Evolutionary conservation across 2,329 filamentous ascomycete genomes (phyloP).

Genomic region (Dactylellina cionopaga): DNA sequence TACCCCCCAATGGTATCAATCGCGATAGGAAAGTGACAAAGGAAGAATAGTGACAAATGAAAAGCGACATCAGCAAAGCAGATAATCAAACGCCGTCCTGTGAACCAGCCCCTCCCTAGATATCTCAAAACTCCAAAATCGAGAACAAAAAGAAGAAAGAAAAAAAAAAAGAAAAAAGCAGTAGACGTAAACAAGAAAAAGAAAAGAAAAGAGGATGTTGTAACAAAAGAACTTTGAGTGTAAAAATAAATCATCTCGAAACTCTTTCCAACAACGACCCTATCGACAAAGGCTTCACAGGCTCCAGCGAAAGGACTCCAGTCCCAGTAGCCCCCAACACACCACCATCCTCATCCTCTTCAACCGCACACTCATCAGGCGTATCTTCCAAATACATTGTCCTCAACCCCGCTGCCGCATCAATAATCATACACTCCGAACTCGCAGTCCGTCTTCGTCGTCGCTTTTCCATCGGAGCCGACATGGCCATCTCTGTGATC

Average conservation of each 20-base stretch:
- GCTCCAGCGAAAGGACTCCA: constrained; percentile 8
- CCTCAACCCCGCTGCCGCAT: constrained; percentile 37
- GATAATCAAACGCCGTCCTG: neutral
- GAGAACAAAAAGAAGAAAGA: neutral
- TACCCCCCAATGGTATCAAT: neutral
- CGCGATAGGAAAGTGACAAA: no score
- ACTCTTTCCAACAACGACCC: neutral
- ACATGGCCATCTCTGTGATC: constrained; percentile 34
- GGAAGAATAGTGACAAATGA: neutral
- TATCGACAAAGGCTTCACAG: constrained; percentile 21
- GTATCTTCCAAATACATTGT: constrained; percentile 22
- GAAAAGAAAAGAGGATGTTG: neutral
- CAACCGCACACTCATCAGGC: constrained; percentile 40
- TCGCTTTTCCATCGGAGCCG: constrained; percentile 9
- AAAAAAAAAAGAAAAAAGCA: neutral
- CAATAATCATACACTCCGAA: constrained; percentile 38
- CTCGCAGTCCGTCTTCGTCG: constrained; percentile 44
- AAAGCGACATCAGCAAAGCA: neutral
- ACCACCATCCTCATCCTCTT: constrained; percentile 25
- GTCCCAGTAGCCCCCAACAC: constrained; percentile 2
- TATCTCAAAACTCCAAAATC: neutral
- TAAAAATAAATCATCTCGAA: constrained; percentile 9
- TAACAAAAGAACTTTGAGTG: neutral
- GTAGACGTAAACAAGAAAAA: neutral
- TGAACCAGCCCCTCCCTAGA: neutral